A percentile compares a stretch with the other conserved stretches of the same genome.
These are phyloP conservation scores for Arabis alpina DNA, from an alignment of 345 rosid species.

Conservation along the genomic window DNA sequence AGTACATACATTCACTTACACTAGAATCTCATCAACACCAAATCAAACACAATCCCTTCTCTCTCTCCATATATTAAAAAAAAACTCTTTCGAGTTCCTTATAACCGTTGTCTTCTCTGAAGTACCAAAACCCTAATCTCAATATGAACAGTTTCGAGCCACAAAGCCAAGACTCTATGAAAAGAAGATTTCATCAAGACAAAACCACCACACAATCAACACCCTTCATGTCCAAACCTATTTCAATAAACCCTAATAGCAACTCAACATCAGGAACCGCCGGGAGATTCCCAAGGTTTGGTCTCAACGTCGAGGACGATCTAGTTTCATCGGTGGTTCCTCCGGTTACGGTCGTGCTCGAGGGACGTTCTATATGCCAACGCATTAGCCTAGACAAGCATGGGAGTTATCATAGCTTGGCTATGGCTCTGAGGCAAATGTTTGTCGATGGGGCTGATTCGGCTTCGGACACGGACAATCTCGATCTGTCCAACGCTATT, in stretches of 20 bases:
- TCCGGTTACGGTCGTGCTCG: constrained; percentile 80
- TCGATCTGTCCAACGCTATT: constrained; percentile 78
- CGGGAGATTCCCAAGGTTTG: constrained; percentile 43
- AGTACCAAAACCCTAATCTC: constrained; percentile 19
- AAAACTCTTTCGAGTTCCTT: constrained; percentile 40
- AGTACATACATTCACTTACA: constrained; percentile 36
- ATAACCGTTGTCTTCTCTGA: constrained; percentile 6
- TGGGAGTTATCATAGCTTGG: constrained; percentile 77
- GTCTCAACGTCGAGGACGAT: constrained; percentile 61
- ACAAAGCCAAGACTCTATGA: constrained; percentile 57
- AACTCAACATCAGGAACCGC: constrained; percentile 30
- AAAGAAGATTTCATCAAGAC: constrained; percentile 56
- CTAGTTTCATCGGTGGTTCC: constrained; percentile 72
- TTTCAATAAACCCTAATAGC: constrained; percentile 24
- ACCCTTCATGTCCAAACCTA: constrained; percentile 45
- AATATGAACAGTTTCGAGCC: constrained; percentile 55
- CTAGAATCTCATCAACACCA: constrained; percentile 42
- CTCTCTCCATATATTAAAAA: background rate
- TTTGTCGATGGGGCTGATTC: constrained; percentile 59
- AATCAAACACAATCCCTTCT: constrained; percentile 15
- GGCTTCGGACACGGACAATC: constrained; percentile 32
- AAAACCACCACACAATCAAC: constrained; percentile 29
- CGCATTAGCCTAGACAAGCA: constrained; percentile 80
- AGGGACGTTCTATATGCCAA: constrained; percentile 92
- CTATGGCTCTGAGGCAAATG: constrained; percentile 80